Evolutionary conservation across 805 yeast species (phyloP).

Genomic region (Candida nemodendra): DNA sequence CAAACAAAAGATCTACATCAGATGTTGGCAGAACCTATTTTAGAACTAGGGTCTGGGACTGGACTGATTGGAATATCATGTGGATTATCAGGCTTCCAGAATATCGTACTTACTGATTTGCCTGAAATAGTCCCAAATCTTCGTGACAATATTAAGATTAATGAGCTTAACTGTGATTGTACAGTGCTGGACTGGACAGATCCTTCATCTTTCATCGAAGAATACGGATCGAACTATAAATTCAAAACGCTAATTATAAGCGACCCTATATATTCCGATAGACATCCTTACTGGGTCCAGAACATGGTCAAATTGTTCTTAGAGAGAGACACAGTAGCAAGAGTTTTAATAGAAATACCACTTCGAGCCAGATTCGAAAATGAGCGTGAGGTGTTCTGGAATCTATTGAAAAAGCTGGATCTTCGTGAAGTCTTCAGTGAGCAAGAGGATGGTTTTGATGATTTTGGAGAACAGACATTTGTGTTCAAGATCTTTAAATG

Average conservation of each 20-base stretch:
- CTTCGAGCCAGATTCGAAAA: slow-evolving; percentile 61
- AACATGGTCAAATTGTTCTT: slow-evolving; percentile 55
- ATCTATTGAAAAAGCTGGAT: slow-evolving; percentile 40
- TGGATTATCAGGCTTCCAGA: slow-evolving; percentile 46
- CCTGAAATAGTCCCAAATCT: slow-evolving; percentile 75
- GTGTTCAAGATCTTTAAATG: slow-evolving; percentile 41
- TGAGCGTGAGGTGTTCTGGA: slow-evolving; percentile 65
- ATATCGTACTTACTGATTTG: slow-evolving; percentile 67
- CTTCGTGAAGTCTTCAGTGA: slow-evolving; percentile 37
- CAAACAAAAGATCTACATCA: slow-evolving; percentile 15
- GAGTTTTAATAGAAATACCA: slow-evolving; percentile 74
- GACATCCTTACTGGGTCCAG: slow-evolving; percentile 75
- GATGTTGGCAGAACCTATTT: slow-evolving; percentile 34
- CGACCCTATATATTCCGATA: slow-evolving; percentile 84
- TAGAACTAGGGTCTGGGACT: slow-evolving; percentile 95
- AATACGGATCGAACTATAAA: slow-evolving; percentile 23
- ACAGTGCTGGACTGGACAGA: slow-evolving; percentile 76
- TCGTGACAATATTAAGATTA: slow-evolving; percentile 53
- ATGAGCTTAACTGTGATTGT: slow-evolving; percentile 34
- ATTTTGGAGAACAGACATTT: slow-evolving; percentile 73
- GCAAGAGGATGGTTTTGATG: slow-evolving; percentile 72
- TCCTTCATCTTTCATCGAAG: slow-evolving; percentile 38
- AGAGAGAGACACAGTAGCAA: slow-evolving; percentile 30
- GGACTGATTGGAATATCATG: slow-evolving; percentile 83
- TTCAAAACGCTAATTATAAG: slow-evolving; percentile 70